Evolutionary conservation across 768 basidiomycete genomes (phyloP).

Genomic region (Chalciporus sphaerocephalus): DNA sequence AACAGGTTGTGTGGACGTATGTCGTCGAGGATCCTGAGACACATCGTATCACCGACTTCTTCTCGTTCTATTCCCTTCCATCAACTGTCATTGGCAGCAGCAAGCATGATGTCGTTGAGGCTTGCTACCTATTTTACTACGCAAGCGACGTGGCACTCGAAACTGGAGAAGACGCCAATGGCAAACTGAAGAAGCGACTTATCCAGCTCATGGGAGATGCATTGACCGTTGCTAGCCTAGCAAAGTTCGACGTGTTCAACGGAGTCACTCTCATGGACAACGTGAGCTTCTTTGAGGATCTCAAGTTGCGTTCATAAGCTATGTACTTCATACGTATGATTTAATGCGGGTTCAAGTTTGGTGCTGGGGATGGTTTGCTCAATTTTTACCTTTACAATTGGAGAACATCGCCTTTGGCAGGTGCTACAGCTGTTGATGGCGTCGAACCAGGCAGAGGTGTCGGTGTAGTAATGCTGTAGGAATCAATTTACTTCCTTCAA

Average conservation of each 20-base stretch:
- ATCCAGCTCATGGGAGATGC: slow-evolving; percentile 73
- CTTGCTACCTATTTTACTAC: slow-evolving; percentile 95
- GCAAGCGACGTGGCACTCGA: slow-evolving; percentile 74
- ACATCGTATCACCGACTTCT: slow-evolving; percentile 86
- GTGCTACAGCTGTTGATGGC: slow-evolving; percentile 50
- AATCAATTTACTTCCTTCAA: background rate
- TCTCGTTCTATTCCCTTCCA: slow-evolving; percentile 95
- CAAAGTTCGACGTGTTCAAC: slow-evolving; percentile 95
- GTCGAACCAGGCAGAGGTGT: slow-evolving; percentile 70
- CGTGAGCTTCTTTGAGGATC: slow-evolving; percentile 68
- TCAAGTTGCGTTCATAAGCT: slow-evolving; percentile 55
- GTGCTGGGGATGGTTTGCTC: slow-evolving; percentile 85
- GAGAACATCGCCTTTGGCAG: slow-evolving; percentile 77
- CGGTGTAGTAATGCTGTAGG: slow-evolving; percentile 90
- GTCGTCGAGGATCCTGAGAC: slow-evolving; percentile 90
- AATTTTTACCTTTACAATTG: slow-evolving; percentile 96
- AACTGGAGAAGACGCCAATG: slow-evolving; percentile 56
- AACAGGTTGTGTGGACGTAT: slow-evolving; percentile 93
- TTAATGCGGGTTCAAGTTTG: slow-evolving; percentile 59
- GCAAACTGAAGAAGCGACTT: slow-evolving; percentile 63
- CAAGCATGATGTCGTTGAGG: slow-evolving; percentile 75
- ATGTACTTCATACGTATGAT: background rate
- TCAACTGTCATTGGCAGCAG: slow-evolving; percentile 81
- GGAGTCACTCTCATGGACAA: slow-evolving; percentile 96
- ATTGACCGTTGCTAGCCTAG: slow-evolving; percentile 72